phyloP scores from a whole-genome alignment of 257 asterid species.

The Eucommia ulmoides region DNA sequence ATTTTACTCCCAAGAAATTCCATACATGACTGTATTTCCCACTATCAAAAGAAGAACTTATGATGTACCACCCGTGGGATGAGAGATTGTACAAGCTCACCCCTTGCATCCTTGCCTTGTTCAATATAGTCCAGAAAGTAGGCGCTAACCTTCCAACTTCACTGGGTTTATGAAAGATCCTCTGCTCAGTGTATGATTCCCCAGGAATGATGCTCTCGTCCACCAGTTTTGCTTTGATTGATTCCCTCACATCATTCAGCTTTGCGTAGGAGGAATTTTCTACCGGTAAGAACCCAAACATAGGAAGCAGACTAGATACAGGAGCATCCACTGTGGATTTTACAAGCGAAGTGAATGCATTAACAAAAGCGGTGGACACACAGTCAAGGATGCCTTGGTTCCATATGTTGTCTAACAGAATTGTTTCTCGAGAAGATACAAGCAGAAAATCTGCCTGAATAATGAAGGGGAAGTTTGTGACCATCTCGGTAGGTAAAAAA shows the following conservation, averaged over 20 bases:
- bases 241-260: slow-evolving; percentile 16
- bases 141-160: slow-evolving; percentile 21
- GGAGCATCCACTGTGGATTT: slow-evolving; percentile 14
- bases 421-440: slow-evolving; percentile 26
- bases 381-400: slow-evolving; percentile 25
- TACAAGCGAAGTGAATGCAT: slow-evolving; percentile 21
- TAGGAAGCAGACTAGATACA: slow-evolving; percentile 10
- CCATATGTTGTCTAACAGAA: slow-evolving; percentile 22
- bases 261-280: slow-evolving; percentile 11
- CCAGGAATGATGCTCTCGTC: slow-evolving; percentile 21
- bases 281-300: slow-evolving; percentile 23
- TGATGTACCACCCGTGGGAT: slow-evolving; percentile 19
- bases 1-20: slow-evolving; percentile 15
- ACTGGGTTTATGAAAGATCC: slow-evolving; percentile 17
- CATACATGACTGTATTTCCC: slow-evolving; percentile 8
- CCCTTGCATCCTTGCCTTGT: slow-evolving; percentile 16
- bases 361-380: slow-evolving; percentile 18
- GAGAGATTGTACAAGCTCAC: slow-evolving; percentile 23
- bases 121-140: slow-evolving; percentile 17
- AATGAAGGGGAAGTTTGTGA: slow-evolving; percentile 23
- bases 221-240: slow-evolving; percentile 16
- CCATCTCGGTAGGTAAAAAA: slow-evolving; percentile 29
- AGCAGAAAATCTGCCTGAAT: slow-evolving; percentile 27
- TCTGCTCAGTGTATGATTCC: slow-evolving; percentile 15
- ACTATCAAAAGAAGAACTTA: slow-evolving; percentile 17